phyloP scores from a whole-genome alignment of 1,284 basidiomycete species.

The Ceratobasidium sp. region DNA sequence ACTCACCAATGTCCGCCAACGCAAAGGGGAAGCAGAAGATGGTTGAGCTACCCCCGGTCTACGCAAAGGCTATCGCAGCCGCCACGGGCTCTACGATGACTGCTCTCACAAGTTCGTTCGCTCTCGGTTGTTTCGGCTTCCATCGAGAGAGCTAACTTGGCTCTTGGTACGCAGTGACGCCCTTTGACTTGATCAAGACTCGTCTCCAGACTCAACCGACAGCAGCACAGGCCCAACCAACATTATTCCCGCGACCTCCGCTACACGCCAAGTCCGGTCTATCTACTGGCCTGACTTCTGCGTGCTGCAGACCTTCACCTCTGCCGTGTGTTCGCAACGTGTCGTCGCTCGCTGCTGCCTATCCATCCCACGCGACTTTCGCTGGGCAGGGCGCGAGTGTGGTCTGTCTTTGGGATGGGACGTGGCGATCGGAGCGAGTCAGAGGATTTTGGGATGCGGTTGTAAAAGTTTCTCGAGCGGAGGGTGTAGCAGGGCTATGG shows the following conservation, averaged over 20 bases:
- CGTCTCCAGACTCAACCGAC: conserved; percentile 85
- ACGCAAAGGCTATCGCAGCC: conserved; percentile 83
- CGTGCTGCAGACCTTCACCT: conserved; percentile 74
- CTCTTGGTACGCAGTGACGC: conserved; percentile 74
- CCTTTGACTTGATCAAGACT: conserved; percentile 94
- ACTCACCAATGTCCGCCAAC: background rate
- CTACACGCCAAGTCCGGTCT: conserved; percentile 54
- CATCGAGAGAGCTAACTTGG: background rate
- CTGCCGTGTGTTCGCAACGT: conserved; percentile 75
- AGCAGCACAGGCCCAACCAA: conserved; percentile 53
- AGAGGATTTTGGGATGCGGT: conserved; percentile 85
- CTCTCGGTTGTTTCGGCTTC: background rate
- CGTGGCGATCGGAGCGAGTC: conserved; percentile 74
- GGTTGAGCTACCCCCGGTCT: conserved; percentile 57
- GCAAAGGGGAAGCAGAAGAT: conserved; percentile 39
- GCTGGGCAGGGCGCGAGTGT: conserved; percentile 60
- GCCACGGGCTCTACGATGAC: conserved; percentile 83
- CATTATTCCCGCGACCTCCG: conserved; percentile 62
- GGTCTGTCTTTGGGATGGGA: conserved; percentile 77
- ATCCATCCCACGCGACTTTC: conserved; percentile 41
- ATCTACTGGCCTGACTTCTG: conserved; percentile 43
- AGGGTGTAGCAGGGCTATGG: conserved; percentile 85
- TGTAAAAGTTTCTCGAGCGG: conserved; percentile 77
- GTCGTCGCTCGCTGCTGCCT: conserved; percentile 57
- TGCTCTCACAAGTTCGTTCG: conserved; percentile 79